Evolutionary conservation across 306 rosid genomes (phyloP).

Genomic region (Quercus robur): DNA sequence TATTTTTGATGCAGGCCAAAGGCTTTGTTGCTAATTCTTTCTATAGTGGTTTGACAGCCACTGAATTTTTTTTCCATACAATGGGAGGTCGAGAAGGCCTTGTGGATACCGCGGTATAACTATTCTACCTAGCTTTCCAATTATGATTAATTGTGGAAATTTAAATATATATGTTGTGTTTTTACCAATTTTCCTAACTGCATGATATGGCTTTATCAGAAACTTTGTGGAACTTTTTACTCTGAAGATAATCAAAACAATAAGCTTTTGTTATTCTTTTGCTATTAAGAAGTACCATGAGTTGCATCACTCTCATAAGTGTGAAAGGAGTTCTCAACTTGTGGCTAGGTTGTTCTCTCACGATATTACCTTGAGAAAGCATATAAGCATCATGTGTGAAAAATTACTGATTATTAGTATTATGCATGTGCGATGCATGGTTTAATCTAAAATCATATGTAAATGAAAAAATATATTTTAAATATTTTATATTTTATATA

Average conservation of each 20-base stretch:
- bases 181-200: not conserved
- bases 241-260: not conserved
- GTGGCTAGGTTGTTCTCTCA: too few relatives aligned
- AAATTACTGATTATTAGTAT: too few relatives aligned
- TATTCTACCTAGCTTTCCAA: not conserved
- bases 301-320: too few relatives aligned
- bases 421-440: too few relatives aligned
- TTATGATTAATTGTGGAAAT: not conserved
- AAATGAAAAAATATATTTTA: too few relatives aligned
- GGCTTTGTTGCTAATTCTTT: constrained; percentile 94
- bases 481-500: too few relatives aligned
- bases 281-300: too few relatives aligned
- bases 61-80: constrained; percentile 96
- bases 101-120: constrained; percentile 85
- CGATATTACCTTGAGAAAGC: too few relatives aligned
- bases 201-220: not conserved
- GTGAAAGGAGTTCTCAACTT: too few relatives aligned
- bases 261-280: too few relatives aligned
- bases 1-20: constrained; percentile 69
- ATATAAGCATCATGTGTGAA: too few relatives aligned
- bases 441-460: too few relatives aligned
- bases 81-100: constrained; percentile 99
- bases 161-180: not conserved
- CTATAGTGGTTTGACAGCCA: constrained; percentile 88
- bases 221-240: not conserved